These are phyloP conservation scores for Sporobolomyces phaffii DNA, from an alignment of 768 basidiomycete species.

Conservation along the genomic window DNA sequence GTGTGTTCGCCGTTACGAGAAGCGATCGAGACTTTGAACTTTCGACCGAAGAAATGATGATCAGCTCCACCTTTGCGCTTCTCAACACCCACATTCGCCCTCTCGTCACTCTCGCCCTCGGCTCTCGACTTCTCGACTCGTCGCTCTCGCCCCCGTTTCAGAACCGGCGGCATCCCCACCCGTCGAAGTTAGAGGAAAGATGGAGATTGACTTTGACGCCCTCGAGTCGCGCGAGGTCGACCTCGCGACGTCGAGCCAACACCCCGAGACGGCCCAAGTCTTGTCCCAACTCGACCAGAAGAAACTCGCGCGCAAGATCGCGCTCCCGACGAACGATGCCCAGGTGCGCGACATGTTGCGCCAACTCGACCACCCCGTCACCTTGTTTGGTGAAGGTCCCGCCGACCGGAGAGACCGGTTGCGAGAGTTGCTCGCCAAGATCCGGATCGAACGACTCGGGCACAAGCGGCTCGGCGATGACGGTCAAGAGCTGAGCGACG, in stretches of 20 bases:
- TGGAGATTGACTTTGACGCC: constrained; percentile 41
- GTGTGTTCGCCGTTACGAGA: too few relatives aligned
- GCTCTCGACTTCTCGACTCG: too few relatives aligned
- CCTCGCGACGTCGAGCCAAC: constrained; percentile 24
- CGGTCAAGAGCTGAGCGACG: too few relatives aligned
- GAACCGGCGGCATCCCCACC: too few relatives aligned
- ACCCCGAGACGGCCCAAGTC: constrained; percentile 53
- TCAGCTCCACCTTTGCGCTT: too few relatives aligned
- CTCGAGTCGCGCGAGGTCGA: constrained; percentile 30
- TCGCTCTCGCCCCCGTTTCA: too few relatives aligned
- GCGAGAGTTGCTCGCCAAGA: constrained; percentile 73
- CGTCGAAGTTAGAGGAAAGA: too few relatives aligned
- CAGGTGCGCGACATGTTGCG: constrained; percentile 81
- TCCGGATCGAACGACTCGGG: constrained; percentile 38
- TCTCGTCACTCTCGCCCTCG: too few relatives aligned
- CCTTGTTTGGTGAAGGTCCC: constrained; percentile 76
- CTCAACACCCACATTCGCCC: too few relatives aligned
- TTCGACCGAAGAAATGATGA: too few relatives aligned
- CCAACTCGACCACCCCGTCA: constrained; percentile 94
- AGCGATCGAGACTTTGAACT: too few relatives aligned
- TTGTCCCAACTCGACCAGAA: constrained; percentile 95
- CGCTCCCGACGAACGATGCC: constrained; percentile 94
- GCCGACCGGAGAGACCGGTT: constrained; percentile 85
- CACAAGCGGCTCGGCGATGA: constrained; percentile 65
- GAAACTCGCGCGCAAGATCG: constrained; percentile 86